Percentiles rank a stretch among this genome's conserved stretches.
Conservation (phyloP, 768 basidiomycete species). For the Calocybe gangraenosa region DNA sequence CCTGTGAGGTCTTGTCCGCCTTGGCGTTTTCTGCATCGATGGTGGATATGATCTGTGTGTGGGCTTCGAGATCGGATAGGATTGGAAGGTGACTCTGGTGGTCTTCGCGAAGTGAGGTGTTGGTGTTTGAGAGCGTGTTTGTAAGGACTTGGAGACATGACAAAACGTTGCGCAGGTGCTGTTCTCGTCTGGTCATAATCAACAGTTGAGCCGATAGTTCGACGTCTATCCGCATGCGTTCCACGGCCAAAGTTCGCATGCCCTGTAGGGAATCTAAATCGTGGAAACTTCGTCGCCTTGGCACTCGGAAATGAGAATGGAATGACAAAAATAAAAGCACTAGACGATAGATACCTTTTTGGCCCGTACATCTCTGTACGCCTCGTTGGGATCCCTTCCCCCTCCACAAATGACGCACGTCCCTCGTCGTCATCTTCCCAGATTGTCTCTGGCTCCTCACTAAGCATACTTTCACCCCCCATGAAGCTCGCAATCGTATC, state of each 20-base stretch:
- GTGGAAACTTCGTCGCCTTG: constrained; percentile 63
- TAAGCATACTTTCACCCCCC: constrained; percentile 7
- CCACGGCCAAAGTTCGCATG: constrained; percentile 45
- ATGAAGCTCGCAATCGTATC: constrained; percentile 5
- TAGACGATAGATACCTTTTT: constrained; percentile 21
- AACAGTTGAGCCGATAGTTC: constrained; percentile 73
- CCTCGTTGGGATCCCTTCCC: constrained; percentile 15
- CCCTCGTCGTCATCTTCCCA: constrained; percentile 3
- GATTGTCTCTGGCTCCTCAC: constrained; percentile 11
- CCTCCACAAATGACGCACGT: constrained; percentile 12
- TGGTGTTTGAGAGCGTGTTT: constrained; percentile 47
- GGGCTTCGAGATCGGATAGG: constrained; percentile 42
- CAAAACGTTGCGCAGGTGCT: constrained; percentile 62
- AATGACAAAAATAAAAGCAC: not conserved
- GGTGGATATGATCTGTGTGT: constrained; percentile 42
- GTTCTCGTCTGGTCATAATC: constrained; percentile 62
- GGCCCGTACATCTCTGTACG: constrained; percentile 17
- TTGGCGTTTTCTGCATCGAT: constrained; percentile 47
- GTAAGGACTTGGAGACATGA: constrained; percentile 58
- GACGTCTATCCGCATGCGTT: constrained; percentile 76
- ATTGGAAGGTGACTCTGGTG: constrained; percentile 48
- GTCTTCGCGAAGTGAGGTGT: constrained; percentile 52
- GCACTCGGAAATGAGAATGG: constrained; percentile 2
- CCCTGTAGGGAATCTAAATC: constrained; percentile 48
- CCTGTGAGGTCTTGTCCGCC: constrained; percentile 53